Base-by-base conservation (phyloP, 768 basidiomycete species). In the Xanthoconium stramineum region DNA sequence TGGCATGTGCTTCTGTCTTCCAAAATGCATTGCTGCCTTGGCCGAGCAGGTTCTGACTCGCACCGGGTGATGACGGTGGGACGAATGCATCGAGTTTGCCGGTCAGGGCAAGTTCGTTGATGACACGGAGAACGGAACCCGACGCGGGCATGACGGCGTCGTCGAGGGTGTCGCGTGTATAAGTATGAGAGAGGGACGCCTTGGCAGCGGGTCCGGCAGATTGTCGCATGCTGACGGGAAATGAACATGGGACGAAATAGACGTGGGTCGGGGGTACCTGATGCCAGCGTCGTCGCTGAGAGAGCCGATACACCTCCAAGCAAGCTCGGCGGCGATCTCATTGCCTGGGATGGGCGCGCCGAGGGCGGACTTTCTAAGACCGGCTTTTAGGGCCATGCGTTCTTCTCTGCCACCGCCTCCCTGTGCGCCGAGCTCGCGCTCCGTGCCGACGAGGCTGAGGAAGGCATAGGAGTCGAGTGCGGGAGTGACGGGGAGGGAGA, bases 301-400 rank as follows among this genome's bases (percentile, higher is more conserved):
- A 42, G 79, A 78, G 7, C 85, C 80, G 20, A 98, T 79, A 54
- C 91, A 86, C 45, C 97, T 78, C 51, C 90, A 71, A 3, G 89
- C 84, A 17, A 83, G 85, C 67, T 98, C 93, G 63, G 96, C 98
- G 7, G 86, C 83, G 12, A 94, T 60, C 65, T 97, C 92, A 65
- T 97, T 91, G 56, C 65, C 64, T 1, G 63, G 63, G 24, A 24
- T 24, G 24, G 24, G 24, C 4, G 24, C 24, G 8, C 57, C 57
- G 37, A 58, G 29, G 28, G 63, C 64, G 20, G 58, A 58, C 8
- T 64, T 66, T 44, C 66, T 61, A 36, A 61, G 44, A 75, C 91
- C 83, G 72, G 94, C 91, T 80, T 84, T 88, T 61, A 94, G 69
- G 56, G 82, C 76, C 60, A 86, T 85, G 65, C 65, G 60, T 36